Evolutionary conservation across 2,329 filamentous ascomycete genomes (phyloP).

Genomic region (Penicillium sclerotiorum): DNA sequence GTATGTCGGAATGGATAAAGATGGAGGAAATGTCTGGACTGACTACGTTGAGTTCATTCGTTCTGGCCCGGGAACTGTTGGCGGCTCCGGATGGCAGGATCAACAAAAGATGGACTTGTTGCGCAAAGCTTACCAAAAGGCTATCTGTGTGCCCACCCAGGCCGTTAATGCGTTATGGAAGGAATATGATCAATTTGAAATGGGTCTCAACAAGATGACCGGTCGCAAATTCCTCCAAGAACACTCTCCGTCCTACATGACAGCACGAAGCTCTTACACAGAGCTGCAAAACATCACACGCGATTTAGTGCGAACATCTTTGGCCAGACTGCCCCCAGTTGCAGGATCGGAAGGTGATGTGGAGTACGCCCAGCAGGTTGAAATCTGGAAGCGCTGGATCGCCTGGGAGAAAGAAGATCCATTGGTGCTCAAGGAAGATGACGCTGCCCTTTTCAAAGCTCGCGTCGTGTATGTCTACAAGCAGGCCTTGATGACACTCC

Average conservation of each 20-base stretch:
- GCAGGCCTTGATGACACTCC: conserved; percentile 87
- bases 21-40: conserved; percentile 86
- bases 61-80: conserved; percentile 79
- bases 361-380: conserved; percentile 81
- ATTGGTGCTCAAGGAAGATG: conserved; percentile 80
- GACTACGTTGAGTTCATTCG: conserved; percentile 96
- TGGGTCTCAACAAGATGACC: conserved; percentile 88
- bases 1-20: conserved; percentile 87
- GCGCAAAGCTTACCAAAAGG: conserved; percentile 88
- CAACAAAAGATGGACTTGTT: conserved; percentile 96
- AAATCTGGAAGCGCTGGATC: conserved; percentile 92
- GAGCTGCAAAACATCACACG: conserved; percentile 87
- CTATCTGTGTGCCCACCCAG: conserved; percentile 82
- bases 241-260: conserved; percentile 92
- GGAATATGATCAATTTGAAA: conserved; percentile 96
- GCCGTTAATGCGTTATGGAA: conserved; percentile 88
- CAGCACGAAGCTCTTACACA: conserved; percentile 85
- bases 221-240: conserved; percentile 95
- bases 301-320: conserved; percentile 72
- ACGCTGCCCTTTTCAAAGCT: conserved; percentile 71
- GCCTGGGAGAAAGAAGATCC: conserved; percentile 94
- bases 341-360: conserved; percentile 83
- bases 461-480: conserved; percentile 90
- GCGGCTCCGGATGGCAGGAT: conserved; percentile 90
- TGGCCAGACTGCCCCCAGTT: conserved; percentile 80